Evolutionary conservation across 2,329 filamentous ascomycete genomes (phyloP), one percentile per base, ranked within the genome.

Genomic region (Emericellopsis cladophorae): DNA sequence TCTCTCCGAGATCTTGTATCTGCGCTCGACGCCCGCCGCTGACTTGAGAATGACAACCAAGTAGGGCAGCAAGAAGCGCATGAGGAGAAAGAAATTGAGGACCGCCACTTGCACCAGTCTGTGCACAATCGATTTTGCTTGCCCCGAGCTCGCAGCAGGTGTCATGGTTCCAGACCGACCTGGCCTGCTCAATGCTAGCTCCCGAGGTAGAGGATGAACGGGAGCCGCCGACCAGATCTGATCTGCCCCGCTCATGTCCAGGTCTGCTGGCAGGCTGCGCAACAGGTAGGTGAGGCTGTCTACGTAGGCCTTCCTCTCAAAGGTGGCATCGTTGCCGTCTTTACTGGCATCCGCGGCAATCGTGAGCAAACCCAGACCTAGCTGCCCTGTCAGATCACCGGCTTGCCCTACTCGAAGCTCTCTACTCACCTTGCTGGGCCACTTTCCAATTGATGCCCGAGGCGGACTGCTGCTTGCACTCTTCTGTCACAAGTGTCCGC

Each of bases 1-100:
- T 60, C 87, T 39, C 62, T 90, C 26, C 77, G 84, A 77, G 44
- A 88, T 65, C 46, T 73, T 74, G 57, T 86, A 74, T 48, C 76
- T 69, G 14, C 78, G 70, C 54, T 88, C 82, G 46, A 80, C 79
- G 38, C 68, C 62, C 46, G 78, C 79, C 14, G 71, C 64, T 14
- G 68, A 58, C 14, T 65, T 64, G 12, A 79, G 48, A 11, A 81
- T 54, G 5, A 70, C 50, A 46, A 74, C 67, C 26, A 79, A 51
- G 50, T 81, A 81, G 2, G 81, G 79, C 10, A 81, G 55, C 14
- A 82, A 45, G 37, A 82, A 66, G 40, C 79, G 74, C 22, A 76
- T 42, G 7, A 80, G 48, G 5, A 84, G 54, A 47, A 84, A 76
- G 2, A 77, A 41, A 29, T 74, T 67, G 37, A 81, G 58, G 7